Evolutionary conservation across 2,329 filamentous ascomycete species (phyloP).

Genomic region (Xylaria sp.): DNA sequence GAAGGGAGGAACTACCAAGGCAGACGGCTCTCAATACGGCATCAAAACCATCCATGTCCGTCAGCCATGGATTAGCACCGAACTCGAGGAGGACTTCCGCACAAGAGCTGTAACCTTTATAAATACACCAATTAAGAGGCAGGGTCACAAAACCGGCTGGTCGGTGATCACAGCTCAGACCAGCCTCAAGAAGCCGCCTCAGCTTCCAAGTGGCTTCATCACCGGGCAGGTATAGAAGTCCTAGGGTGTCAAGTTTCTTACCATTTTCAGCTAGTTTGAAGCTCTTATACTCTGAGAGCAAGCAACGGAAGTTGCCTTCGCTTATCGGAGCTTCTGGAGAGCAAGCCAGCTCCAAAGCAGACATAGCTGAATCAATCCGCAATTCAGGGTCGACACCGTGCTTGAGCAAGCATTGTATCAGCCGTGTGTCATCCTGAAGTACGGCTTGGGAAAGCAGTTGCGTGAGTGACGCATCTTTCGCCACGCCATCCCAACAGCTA

Average conservation of each 20-base stretch:
- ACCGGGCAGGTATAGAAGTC: not conserved
- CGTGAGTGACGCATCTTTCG: not conserved
- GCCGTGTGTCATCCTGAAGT: not conserved
- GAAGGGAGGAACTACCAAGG: too few species aligned
- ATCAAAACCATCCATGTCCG: too few species aligned
- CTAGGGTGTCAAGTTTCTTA: not conserved
- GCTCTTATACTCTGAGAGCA: conserved; percentile 1
- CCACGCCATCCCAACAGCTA: not conserved
- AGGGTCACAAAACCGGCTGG: not conserved
- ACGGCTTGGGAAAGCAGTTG: not conserved
- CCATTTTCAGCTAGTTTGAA: not conserved
- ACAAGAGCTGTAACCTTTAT: not conserved
- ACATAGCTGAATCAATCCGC: not conserved
- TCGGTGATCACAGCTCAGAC: not conserved
- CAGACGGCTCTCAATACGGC: too few species aligned
- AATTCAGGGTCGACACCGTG: not conserved
- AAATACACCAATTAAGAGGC: not conserved
- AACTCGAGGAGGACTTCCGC: not conserved
- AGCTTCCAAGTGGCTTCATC: not conserved
- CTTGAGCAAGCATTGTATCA: not conserved
- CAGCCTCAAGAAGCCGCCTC: not conserved
- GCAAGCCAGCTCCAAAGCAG: not conserved
- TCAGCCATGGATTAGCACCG: not conserved
- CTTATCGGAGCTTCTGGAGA: not conserved
- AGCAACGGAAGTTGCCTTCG: not conserved